A percentile compares a stretch with the other conserved stretches of the same genome.
These are phyloP conservation scores for Populus simonii DNA, from an alignment of 345 rosid species.

Conservation along the genomic window DNA sequence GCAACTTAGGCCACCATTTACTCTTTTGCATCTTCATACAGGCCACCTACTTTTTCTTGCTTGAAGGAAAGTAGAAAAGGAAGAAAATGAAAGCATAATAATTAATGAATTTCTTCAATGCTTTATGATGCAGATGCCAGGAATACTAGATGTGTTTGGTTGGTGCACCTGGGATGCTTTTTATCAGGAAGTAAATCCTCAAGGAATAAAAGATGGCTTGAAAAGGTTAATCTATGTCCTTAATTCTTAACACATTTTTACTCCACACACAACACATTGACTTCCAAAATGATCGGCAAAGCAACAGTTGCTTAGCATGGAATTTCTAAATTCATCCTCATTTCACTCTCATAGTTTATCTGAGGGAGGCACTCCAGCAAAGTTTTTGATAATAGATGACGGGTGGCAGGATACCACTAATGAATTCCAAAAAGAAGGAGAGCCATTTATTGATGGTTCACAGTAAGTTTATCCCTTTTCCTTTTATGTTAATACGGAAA, in stretches of 20 bases:
- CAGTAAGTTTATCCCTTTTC: conserved; percentile 33
- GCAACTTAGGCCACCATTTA: conserved; percentile 21
- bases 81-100: no score
- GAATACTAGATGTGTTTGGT: conserved; percentile 53
- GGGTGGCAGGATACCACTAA: conserved; percentile 60
- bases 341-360: conserved; percentile 37
- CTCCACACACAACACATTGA: background rate
- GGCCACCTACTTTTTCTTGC: background rate
- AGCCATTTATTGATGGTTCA: conserved; percentile 48
- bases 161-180: conserved; percentile 76
- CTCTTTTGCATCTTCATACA: background rate
- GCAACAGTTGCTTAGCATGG: background rate
- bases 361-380: conserved; percentile 55
- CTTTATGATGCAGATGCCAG: conserved; percentile 47
- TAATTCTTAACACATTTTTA: background rate
- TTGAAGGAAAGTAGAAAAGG: background rate
- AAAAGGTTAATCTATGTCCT: conserved; percentile 30
- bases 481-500: background rate
- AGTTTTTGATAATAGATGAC: conserved; percentile 54
- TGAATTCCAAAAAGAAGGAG: conserved; percentile 53
- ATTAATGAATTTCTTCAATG: background rate
- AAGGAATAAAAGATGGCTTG: conserved; percentile 53
- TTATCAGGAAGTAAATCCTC: conserved; percentile 46
- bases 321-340: background rate
- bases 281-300: background rate